phyloP scores from a whole-genome alignment of 345 rosid species.

The Pistacia vera region DNA sequence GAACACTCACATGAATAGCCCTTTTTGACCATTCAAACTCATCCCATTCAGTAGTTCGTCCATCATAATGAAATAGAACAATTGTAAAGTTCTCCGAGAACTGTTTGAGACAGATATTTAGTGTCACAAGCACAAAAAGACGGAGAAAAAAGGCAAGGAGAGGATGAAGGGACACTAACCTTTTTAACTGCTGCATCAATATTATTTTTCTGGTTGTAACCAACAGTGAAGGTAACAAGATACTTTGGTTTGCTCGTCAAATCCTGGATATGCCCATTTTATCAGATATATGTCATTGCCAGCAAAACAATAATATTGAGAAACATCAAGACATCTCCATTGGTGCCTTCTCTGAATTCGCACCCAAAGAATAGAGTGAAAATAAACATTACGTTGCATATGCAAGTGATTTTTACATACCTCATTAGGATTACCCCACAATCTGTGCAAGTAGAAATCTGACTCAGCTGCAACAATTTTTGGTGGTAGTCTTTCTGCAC shows the following conservation, averaged over 20 bases:
- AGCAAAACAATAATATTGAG: neutral
- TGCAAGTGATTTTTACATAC: constrained; percentile 37
- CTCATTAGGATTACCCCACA: constrained; percentile 96
- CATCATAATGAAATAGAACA: constrained; percentile 93
- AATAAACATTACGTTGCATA: neutral
- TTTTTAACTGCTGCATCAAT: constrained; percentile 86
- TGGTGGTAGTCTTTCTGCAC: constrained; percentile 90
- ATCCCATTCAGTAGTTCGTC: constrained; percentile 89
- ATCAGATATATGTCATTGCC: constrained; percentile 7
- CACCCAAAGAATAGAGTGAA: neutral
- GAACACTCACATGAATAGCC: constrained; percentile 88
- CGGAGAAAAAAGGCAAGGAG: neutral
- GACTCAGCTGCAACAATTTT: constrained; percentile 85
- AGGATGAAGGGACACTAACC: constrained; percentile 45
- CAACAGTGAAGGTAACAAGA: constrained; percentile 94
- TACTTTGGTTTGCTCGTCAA: constrained; percentile 65
- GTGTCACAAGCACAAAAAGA: constrained; percentile 7
- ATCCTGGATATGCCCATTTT: constrained; percentile 58
- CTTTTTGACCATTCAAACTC: constrained; percentile 96
- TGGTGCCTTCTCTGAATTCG: neutral
- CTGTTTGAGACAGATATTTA: constrained; percentile 45
- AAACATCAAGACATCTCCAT: neutral
- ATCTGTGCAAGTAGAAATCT: constrained; percentile 75
- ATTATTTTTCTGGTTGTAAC: constrained; percentile 67
- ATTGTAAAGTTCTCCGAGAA: constrained; percentile 89